Evolutionary conservation across 768 basidiomycete genomes (phyloP), one percentile per base, ranked within the genome.

Genomic region (Amanita subjunquillea): DNA sequence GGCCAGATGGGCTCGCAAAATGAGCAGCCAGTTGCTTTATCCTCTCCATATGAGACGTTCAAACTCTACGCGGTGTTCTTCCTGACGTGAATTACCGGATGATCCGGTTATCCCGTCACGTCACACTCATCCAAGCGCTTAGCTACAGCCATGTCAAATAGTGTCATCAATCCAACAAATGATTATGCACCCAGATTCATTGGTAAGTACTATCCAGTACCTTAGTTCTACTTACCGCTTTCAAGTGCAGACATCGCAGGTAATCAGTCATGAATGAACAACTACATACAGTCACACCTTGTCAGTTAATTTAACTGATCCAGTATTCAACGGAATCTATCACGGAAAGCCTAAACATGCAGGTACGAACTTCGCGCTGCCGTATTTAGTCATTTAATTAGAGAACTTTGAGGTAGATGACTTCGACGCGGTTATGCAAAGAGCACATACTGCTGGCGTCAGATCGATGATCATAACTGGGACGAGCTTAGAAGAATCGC

Each of bases 391-490:
- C 37, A 36, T 27, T 17, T 17, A 17, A 17, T 17, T 17, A 6
- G 38, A 17, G 13, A 36, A 30, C 40, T 51, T 22, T 51, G 25
- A 6, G 22, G 13, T 60, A 81, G 85, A 87, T 59, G 88, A 91
- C 60, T 66, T 91, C 6, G 67, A 72, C 13, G 68, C 68, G 13
- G 69, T 92, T 56, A 59, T 89, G 9, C 64, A 68, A 15, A 74
- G 89, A 50, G 75, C 83, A 0, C 67, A 66, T 34, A 63, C 63
- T 6, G 82, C 82, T 3, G 85, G 85, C 0, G 79, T 91, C 13
- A 73, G 74, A 56, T 76, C 76, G 17, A 82, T 87, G 72, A 78
- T 91, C 60, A 77, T 92, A 44, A 91, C 89, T 1, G 88, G 89
- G 0, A 82, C 82, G 2, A 84, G 80, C 48, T 66, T 91, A 30